Evolutionary conservation across 768 basidiomycete species (phyloP).

Genomic region (Mycena chlorophos): DNA sequence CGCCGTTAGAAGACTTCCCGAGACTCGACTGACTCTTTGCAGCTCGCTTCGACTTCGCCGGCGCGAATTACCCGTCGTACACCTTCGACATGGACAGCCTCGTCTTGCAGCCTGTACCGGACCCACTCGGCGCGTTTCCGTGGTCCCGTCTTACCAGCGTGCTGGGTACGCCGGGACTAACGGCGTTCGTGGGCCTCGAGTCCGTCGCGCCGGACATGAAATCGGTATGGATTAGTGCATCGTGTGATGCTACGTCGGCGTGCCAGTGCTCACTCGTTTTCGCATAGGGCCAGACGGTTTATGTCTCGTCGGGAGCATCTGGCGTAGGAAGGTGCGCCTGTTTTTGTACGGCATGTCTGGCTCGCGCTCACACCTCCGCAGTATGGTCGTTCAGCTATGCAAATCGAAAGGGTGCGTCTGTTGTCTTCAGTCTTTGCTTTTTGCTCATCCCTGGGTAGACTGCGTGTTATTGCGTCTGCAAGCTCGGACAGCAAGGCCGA

Average conservation of each 20-base stretch:
- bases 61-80: slow-evolving; percentile 16
- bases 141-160: slow-evolving; percentile 20
- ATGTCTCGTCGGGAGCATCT: slow-evolving; percentile 27
- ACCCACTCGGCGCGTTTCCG: slow-evolving; percentile 26
- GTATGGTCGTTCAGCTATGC: slow-evolving; percentile 39
- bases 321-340: slow-evolving; percentile 25
- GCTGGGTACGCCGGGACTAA: slow-evolving; percentile 30
- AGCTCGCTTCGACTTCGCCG: slow-evolving; percentile 21
- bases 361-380: neutral
- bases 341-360: neutral
- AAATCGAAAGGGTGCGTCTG: slow-evolving; percentile 33
- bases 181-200: slow-evolving; percentile 30
- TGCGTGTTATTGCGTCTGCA: slow-evolving; percentile 61
- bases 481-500: slow-evolving; percentile 63
- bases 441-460: slow-evolving; percentile 18
- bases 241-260: neutral
- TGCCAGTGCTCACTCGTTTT: slow-evolving; percentile 24
- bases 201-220: slow-evolving; percentile 21
- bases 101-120: slow-evolving; percentile 22
- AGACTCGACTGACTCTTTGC: neutral
- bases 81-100: slow-evolving; percentile 28
- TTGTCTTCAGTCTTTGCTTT: neutral
- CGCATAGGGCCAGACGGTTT: slow-evolving; percentile 27
- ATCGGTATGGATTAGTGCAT: slow-evolving; percentile 9
- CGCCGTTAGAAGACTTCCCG: neutral